These are phyloP conservation scores for Didymella exigua DNA, from an alignment of 2,329 filamentous ascomycete genomes.

Conservation along the genomic window DNA sequence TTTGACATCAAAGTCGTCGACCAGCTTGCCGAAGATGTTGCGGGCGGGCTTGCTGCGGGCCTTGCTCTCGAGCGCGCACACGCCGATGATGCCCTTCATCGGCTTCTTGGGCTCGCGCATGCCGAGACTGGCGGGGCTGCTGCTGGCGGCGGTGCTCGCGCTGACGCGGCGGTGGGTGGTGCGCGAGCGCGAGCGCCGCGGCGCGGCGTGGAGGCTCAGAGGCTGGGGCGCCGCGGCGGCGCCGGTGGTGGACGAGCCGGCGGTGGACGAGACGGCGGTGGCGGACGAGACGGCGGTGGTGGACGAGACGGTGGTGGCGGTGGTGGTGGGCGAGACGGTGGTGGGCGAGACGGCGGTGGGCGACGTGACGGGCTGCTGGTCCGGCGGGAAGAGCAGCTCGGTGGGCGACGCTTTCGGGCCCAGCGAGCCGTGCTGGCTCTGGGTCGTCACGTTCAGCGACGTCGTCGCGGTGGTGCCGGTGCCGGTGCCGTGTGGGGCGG, in stretches of 20 bases:
- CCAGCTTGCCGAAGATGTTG: conserved; percentile 91
- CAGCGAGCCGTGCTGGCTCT: conserved; percentile 51
- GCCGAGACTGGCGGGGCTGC: conserved; percentile 72
- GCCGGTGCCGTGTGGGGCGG: conserved; percentile 32
- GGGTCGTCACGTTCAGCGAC: conserved; percentile 52
- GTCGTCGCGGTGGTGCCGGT: conserved; percentile 54
- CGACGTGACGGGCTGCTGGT: conserved; percentile 26
- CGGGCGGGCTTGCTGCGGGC: conserved; percentile 95
- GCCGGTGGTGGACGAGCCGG: conserved; percentile 12
- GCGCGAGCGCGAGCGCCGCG: conserved; percentile 47
- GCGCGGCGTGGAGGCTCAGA: conserved; percentile 11
- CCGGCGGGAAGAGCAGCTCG: conserved; percentile 42
- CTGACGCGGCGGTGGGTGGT: conserved; percentile 77
- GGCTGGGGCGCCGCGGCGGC: conserved; percentile 28
- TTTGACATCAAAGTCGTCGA: conserved; percentile 93
- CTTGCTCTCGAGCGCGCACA: conserved; percentile 94
- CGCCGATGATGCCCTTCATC: conserved; percentile 74
- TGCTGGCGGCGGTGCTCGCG: conserved; percentile 80
- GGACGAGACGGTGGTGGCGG: background rate
- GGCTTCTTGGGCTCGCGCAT: conserved; percentile 57
- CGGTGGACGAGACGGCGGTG: too few relatives aligned
- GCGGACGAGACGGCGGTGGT: too few relatives aligned
- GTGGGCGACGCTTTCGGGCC: conserved; percentile 49
- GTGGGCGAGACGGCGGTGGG: conserved; percentile 1
- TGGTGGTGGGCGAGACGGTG: background rate